Evolutionary conservation across 352 stramenopile genomes (phyloP), one percentile per base, ranked within the genome.

Genomic region (Globisporangium mamillatum): DNA sequence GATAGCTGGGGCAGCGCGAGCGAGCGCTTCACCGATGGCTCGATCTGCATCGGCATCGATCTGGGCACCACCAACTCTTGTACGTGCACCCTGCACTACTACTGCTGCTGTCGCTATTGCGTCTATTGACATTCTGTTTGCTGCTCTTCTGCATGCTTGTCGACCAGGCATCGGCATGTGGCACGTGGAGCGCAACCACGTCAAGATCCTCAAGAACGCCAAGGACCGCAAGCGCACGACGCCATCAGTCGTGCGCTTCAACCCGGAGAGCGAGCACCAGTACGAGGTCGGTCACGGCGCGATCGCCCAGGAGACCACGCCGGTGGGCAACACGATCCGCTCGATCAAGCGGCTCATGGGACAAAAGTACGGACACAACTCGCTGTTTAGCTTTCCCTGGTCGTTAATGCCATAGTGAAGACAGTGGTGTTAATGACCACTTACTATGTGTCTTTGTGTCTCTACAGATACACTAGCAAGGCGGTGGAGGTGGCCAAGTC

Each of bases 21-120:
- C 55, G 84, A 93, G 56, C 82, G 77, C 65, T 94, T 94, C 68
- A 77, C 77, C 10, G 77, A 94, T 61, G 86, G 84, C 64, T 79
- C 75, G 52, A 78, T 93, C 59, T 94, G 85, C 70, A 98, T 99
- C 67, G 98, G 98, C 67, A 99, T 99, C 76, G 98, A 99, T 87
- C 87, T 99, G 66, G 98, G 98, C 75, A 99, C 98, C 9, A 99
- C 98, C 27, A 99, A 99, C 86, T 99, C 96, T 20, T 99, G 98
- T 94, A 73, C 72, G 73, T 66, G 16, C 36, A 44, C 36, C 36
- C 36, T 10, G 7, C 8, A 38, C 38, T 46, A 14, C 18, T 6
- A 46, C 38, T 46, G 6, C 20, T 20, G 8, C 25, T 53, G 22
- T 12, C 34, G 1, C n/a, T 38, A 48, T 12, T 38, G 5, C 3